Evolutionary conservation across 345 rosid species (phyloP), one percentile per base, ranked within the genome.

Genomic region (Citrus mangshanensis): DNA sequence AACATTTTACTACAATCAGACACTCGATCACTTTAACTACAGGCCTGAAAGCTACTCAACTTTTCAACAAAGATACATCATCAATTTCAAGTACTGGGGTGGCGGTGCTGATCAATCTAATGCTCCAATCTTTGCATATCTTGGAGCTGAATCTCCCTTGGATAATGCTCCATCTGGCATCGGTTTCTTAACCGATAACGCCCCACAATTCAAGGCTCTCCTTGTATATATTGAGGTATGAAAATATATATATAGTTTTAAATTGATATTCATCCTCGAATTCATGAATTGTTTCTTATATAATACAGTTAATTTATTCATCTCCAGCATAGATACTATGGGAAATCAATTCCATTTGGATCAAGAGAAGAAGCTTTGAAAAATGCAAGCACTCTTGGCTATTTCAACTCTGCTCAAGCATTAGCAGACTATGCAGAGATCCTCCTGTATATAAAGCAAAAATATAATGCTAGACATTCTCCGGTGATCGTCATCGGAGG

Each of bases 401-500:
- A 87, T 81, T 87, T 90, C 75, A 89, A 78, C 60, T 80, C 94
- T 68, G 89, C 83, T 3, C 92, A 91, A 79, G 94, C 92, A 7
- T 67, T 89, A 27, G 88, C 92, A 56, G 91, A 89, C 62, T 91
- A 89, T 65, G 94, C 94, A n/a, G 85, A 80, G 40, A 81, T 91
- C 24, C 85, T 91, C 28, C 62, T 84, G 69, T 81, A 87, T 56
- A 70, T 89, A 49, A 93, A 89, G 84, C 72, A 85, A 62, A 74
- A 56, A 13, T 65, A 81, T 22, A 12, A 74, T 8, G 88, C 93
- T 32, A 42, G 70, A 28, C 70, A 80, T 75, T 86, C 88, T 70
- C 97, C 93, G 9, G 89, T 89, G 13, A 88, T 92, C 32, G 94
- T 91, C 51, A 18, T 86, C 1, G 94, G 94, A 77, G 97, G 92